Percentiles rank a stretch among this genome's conserved stretches.
Evolutionary conservation across 495 filamentous ascomycete species (phyloP).

Genomic region (Aspergillus leporis): DNA sequence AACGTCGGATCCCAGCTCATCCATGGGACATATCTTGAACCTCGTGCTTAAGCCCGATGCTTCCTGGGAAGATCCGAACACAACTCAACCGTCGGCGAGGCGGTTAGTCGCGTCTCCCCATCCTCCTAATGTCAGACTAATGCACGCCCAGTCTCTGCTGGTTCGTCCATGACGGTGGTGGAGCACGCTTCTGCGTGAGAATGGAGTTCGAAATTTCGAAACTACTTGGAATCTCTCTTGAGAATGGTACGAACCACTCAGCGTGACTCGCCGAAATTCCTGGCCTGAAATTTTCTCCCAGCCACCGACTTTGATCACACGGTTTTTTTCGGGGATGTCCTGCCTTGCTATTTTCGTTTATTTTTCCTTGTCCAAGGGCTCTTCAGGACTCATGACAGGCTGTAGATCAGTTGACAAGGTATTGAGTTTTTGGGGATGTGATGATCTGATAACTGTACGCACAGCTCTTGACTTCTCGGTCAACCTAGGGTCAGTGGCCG

Average conservation of each 20-base stretch:
- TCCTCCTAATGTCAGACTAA: conserved; percentile 17
- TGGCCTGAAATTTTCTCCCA: conserved; percentile 12
- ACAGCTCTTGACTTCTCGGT: not conserved
- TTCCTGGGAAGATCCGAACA: not conserved
- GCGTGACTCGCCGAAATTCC: conserved; percentile 10
- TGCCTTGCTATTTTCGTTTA: not conserved
- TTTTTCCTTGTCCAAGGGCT: not conserved
- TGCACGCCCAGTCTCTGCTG: conserved; percentile 25
- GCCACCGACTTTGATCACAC: conserved; percentile 19
- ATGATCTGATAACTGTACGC: conserved; percentile 5
- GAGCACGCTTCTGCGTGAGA: conserved; percentile 22
- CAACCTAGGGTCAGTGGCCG: not conserved
- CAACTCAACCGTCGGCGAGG: conserved; percentile 8
- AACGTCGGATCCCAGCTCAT: not conserved
- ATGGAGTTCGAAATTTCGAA: conserved; percentile 20
- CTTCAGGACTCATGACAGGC: not conserved
- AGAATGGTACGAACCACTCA: conserved; percentile 1
- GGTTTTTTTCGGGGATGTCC: not conserved
- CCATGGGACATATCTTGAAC: not conserved
- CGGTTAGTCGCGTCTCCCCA: conserved; percentile 14
- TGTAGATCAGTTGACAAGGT: conserved; percentile 7
- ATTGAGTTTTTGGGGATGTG: not conserved
- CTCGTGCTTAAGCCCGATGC: not conserved
- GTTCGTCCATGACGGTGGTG: conserved; percentile 17
- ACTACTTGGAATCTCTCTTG: conserved; percentile 4